Evolutionary conservation across 106 monocot genomes (phyloP), one percentile per base, ranked within the genome.

Genomic region (Vanilla planifolia): DNA sequence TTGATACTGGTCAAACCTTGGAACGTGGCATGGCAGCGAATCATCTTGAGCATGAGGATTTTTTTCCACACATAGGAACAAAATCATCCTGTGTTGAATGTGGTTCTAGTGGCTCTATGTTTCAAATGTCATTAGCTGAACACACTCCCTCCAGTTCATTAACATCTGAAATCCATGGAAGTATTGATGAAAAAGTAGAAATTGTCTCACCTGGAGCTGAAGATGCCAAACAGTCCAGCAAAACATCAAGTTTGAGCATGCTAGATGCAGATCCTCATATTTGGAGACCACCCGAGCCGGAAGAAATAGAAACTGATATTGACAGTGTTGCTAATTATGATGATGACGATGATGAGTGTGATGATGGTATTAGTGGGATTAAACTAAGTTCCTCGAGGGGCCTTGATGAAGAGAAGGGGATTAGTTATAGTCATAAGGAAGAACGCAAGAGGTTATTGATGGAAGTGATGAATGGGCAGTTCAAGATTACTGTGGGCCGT

Each of bases 231-330:
- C 34, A 51, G 3, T 10, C 9, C 32, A 61, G 25, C 50, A 56
- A 45, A 47, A 9, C 20, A 36, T 47, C 67, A 56, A 46, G 59
- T 39, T 26, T 50, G 47, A 29, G 64, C 19, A 67, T 39, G 17
- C 45, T 59, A 32, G 74, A 81, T 47, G 59, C 42, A 29, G 71
- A 85, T 62, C 44, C 57, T 60, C 40, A 8, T 26, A 69, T 88
- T 42, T 99, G 98, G 92, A 57, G 66, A 30, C 92, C 88, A 25
- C 92, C 98, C 60, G 79, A 88, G 73, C 85, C 91, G 7, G 85
- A 84, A 72, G 71, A 75, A 30, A 48, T 35, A 48, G 78, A 81
- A 21, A 74, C 68, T 66, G 80, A 83, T 9, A 62, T 33, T 32
- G 67, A 83, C 34, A 85, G 80, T 73, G 66, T 80, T 47, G 77